Evolutionary conservation across 176 grass and related monocot species (phyloP).

Genomic region (Oryza meridionalis): DNA sequence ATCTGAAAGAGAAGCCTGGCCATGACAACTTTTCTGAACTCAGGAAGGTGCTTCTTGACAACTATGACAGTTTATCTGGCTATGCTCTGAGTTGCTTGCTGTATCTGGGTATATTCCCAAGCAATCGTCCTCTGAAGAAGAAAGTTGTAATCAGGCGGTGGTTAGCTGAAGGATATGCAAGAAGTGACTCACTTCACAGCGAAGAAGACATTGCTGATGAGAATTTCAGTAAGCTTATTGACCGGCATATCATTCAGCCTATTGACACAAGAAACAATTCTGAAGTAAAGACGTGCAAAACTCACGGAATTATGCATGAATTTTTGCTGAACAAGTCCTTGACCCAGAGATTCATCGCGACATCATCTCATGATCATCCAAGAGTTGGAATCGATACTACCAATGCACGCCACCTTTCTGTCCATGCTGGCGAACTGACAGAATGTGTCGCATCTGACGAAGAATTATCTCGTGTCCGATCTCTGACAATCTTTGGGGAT

Average conservation of each 20-base stretch:
- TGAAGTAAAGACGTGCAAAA: constrained; percentile 32
- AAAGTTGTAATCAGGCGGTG: constrained; percentile 38
- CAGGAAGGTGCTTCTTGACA: constrained; percentile 31
- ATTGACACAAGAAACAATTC: constrained; percentile 28
- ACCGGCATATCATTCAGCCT: constrained; percentile 27
- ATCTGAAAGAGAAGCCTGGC: constrained; percentile 27
- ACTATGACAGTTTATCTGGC: constrained; percentile 27
- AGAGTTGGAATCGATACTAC: not conserved
- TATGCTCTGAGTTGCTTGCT: constrained; percentile 30
- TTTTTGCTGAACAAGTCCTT: constrained; percentile 37
- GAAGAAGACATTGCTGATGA: constrained; percentile 35
- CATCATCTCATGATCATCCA: not conserved
- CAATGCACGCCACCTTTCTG: constrained; percentile 25
- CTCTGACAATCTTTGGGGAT: constrained; percentile 32
- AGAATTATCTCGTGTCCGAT: constrained; percentile 39
- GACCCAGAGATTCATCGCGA: not conserved
- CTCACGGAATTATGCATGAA: constrained; percentile 44
- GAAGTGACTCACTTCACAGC: not conserved
- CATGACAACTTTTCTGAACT: constrained; percentile 27
- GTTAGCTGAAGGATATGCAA: constrained; percentile 48
- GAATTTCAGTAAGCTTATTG: constrained; percentile 13
- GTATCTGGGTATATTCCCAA: constrained; percentile 36
- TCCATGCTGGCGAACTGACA: constrained; percentile 9
- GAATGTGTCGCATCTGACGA: not conserved
- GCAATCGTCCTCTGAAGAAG: constrained; percentile 26